Evolutionary conservation across 352 stramenopile species (phyloP).

Genomic region (Globisporangium perplexum): DNA sequence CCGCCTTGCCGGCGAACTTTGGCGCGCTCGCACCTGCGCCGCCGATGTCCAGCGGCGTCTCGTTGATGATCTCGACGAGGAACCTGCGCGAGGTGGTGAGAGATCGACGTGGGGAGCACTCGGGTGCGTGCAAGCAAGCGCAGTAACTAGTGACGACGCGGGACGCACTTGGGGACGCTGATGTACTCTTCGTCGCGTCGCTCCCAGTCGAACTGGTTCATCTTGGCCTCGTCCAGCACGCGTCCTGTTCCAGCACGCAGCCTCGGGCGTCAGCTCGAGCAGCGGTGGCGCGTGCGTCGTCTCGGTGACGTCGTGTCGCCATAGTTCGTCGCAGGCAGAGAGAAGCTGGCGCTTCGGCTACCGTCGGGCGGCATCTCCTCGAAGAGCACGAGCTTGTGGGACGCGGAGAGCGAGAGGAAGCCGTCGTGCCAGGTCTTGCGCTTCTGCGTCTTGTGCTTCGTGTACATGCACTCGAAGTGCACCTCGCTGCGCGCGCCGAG

Average conservation of each 20-base stretch:
- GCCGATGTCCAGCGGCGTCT: constrained; percentile 30
- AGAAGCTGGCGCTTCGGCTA: constrained; percentile 7
- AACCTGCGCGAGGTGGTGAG: constrained; percentile 30
- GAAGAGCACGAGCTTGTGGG: constrained; percentile 52
- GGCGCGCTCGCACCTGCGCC: neutral
- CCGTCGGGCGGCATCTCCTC: constrained; percentile 40
- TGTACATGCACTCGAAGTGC: constrained; percentile 81
- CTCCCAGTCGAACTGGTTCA: constrained; percentile 48
- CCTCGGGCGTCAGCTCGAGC: neutral
- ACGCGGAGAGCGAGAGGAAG: constrained; percentile 51
- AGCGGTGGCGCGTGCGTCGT: too few species aligned
- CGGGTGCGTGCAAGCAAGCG: too few species aligned
- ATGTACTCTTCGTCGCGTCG: constrained; percentile 59
- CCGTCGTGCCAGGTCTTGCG: constrained; percentile 77
- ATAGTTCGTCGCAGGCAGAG: too few species aligned
- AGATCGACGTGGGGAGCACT: neutral
- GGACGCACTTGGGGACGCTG: constrained; percentile 42
- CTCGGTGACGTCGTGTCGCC: too few species aligned
- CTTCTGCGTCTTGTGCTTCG: constrained; percentile 87
- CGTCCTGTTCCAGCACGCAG: constrained; percentile 20
- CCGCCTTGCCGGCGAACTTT: too few species aligned
- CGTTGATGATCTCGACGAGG: constrained; percentile 66
- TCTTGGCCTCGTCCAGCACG: constrained; percentile 51
- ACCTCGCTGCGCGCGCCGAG: constrained; percentile 38
- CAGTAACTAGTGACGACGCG: neutral